Evolutionary conservation across 768 basidiomycete genomes (phyloP).

Genomic region (Termitomyces sp.): DNA sequence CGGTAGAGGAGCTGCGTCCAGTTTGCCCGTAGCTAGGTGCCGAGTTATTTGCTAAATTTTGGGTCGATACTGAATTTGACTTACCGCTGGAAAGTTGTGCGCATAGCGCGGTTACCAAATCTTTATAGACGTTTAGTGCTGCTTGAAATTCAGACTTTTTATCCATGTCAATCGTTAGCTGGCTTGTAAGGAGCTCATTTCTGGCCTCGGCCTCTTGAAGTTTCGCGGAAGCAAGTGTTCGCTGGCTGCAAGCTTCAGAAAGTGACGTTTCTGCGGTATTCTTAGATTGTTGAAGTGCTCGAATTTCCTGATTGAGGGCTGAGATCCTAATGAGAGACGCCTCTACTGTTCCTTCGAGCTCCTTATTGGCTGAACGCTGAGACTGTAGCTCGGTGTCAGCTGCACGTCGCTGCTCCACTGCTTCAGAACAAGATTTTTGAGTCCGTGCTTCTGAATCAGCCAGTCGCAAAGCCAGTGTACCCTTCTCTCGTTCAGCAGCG

Average conservation of each 20-base stretch:
- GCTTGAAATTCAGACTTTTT: conserved; percentile 1
- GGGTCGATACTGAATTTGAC: not conserved
- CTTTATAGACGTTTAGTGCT: conserved; percentile 1
- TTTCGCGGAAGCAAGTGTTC: not conserved
- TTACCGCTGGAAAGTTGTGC: not conserved
- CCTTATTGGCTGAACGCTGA: not conserved
- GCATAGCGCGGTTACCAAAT: conserved; percentile 2
- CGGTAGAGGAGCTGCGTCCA: not conserved
- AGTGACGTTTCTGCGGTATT: not conserved
- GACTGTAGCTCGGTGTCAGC: conserved; percentile 1
- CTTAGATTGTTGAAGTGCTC: conserved; percentile 1
- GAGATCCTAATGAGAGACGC: not conserved
- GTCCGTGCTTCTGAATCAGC: conserved; percentile 4
- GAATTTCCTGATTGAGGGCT: not conserved
- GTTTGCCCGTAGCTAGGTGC: not conserved
- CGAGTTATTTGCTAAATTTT: not conserved
- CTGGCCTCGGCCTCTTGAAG: conserved; percentile 4
- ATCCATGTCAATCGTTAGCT: conserved; percentile 5
- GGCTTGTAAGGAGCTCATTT: conserved; percentile 4
- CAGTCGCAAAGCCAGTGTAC: conserved; percentile 7
- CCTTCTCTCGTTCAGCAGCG: conserved; percentile 4
- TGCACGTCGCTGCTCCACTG: not conserved
- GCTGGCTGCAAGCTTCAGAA: not conserved
- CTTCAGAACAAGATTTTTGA: not conserved
- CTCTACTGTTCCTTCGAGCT: conserved; percentile 3